These are phyloP conservation scores for Syzygium jambos DNA, from an alignment of 345 rosid genomes.

Conservation along the genomic window DNA sequence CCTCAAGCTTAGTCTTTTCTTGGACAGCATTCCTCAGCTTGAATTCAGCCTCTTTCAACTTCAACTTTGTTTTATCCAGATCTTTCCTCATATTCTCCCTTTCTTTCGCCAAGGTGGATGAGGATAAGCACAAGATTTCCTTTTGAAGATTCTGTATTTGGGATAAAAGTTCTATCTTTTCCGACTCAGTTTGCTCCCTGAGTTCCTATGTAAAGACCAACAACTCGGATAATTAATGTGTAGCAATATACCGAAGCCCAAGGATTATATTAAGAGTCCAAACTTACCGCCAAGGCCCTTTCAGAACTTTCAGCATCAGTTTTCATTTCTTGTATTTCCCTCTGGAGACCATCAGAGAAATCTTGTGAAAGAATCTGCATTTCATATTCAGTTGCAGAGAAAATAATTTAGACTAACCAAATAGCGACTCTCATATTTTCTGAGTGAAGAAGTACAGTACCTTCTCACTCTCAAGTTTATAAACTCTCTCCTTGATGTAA, in stretches of 20 bases:
- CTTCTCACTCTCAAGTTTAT: conserved; percentile 58
- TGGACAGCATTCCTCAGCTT: conserved; percentile 80
- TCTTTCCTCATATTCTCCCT: conserved; percentile 76
- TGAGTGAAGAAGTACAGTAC: conserved; percentile 11
- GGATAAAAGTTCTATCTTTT: conserved; percentile 41
- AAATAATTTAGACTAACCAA: background rate
- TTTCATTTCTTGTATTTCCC: conserved; percentile 37
- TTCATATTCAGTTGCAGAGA: background rate
- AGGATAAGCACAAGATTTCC: conserved; percentile 54
- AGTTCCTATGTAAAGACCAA: conserved; percentile 34
- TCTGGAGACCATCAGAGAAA: conserved; percentile 37
- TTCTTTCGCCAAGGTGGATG: conserved; percentile 62
- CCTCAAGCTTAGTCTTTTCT: conserved; percentile 98
- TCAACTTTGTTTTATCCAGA: conserved; percentile 68
- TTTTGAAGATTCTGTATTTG: conserved; percentile 62
- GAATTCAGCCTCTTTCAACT: conserved; percentile 76
- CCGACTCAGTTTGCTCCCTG: conserved; percentile 41
- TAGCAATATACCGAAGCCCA: background rate
- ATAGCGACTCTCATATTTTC: background rate
- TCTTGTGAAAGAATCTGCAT: conserved; percentile 43
- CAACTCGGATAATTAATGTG: background rate
- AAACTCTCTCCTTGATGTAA: conserved; percentile 33
- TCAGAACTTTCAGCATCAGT: conserved; percentile 38
- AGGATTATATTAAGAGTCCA: background rate
- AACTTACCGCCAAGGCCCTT: conserved; percentile 36